Percentiles rank a stretch among this genome's conserved stretches.
These are phyloP conservation scores for Xylariaceae sp. DNA, from an alignment of 2,329 filamentous ascomycete species.

Conservation along the genomic window DNA sequence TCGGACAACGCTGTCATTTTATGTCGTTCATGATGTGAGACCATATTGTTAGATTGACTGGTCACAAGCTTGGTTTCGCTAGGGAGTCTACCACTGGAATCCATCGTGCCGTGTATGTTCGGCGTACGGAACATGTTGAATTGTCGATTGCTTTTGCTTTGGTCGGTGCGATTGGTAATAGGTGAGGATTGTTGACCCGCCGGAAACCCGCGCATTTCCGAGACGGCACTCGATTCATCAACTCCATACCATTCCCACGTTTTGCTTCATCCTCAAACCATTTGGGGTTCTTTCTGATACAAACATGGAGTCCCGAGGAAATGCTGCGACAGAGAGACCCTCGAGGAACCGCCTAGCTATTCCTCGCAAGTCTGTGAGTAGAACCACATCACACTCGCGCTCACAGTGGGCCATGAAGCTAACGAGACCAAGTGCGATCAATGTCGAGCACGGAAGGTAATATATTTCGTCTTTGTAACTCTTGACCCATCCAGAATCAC, in stretches of 20 bases:
- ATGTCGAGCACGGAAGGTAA: conserved; percentile 31
- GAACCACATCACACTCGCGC: background rate
- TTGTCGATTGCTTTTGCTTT: background rate
- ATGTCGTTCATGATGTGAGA: too few species aligned
- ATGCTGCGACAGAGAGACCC: conserved; percentile 1
- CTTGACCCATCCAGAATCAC: background rate
- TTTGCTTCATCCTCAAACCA: background rate
- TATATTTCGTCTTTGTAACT: background rate
- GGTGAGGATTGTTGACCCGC: background rate
- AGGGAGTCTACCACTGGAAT: too few species aligned
- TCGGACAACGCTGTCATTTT: too few species aligned
- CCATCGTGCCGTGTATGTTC: too few species aligned
- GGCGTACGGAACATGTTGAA: background rate
- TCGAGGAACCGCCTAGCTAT: conserved; percentile 18
- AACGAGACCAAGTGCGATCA: conserved; percentile 30
- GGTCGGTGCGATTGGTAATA: conserved; percentile 2
- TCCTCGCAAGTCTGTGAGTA: conserved; percentile 26
- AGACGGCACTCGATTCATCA: background rate
- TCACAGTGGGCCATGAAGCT: conserved; percentile 2
- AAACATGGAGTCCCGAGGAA: conserved; percentile 18
- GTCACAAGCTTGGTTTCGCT: too few species aligned
- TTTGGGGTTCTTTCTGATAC: background rate
- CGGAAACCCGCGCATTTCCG: conserved; percentile 25
- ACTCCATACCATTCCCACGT: too few species aligned
- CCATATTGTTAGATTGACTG: too few species aligned